These are phyloP conservation scores for Carex scoparia DNA, from an alignment of 176 grass and related monocot species.

Conservation along the genomic window DNA sequence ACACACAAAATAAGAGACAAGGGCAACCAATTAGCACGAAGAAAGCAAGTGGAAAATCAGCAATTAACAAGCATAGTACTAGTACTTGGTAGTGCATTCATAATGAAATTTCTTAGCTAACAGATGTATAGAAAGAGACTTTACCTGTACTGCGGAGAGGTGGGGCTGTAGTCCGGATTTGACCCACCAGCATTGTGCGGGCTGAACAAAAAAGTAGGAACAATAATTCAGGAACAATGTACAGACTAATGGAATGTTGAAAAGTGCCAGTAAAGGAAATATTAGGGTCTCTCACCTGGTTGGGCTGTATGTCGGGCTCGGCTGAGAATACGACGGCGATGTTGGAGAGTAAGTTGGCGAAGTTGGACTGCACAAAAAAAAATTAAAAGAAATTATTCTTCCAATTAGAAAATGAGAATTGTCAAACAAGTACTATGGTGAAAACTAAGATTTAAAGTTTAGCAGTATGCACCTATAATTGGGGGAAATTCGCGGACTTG, in stretches of 20 bases:
- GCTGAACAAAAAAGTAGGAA: conserved; percentile 31
- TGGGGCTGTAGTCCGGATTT: conserved; percentile 84
- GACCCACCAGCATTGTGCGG: conserved; percentile 56
- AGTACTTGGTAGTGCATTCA: background rate
- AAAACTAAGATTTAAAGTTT: conserved; percentile 11
- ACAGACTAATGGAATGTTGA: background rate
- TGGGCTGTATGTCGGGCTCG: conserved; percentile 82
- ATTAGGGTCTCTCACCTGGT: conserved; percentile 42
- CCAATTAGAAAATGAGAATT: background rate
- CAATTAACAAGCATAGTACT: background rate
- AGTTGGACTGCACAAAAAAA: conserved; percentile 49
- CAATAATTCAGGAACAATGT: background rate
- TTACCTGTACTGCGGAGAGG: conserved; percentile 87
- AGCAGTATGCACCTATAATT: conserved; percentile 6
- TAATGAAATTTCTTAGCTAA: background rate
- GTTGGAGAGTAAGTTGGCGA: conserved; percentile 84
- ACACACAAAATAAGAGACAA: background rate
- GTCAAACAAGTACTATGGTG: background rate
- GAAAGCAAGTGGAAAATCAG: background rate
- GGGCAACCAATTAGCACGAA: background rate
- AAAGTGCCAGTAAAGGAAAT: background rate
- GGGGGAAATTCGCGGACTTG: conserved; percentile 22
- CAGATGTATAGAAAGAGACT: background rate
- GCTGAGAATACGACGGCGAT: conserved; percentile 76
- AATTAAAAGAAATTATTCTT: background rate